phyloP scores from a whole-genome alignment of 257 asterid genomes.

The Fraxinus excelsior region DNA sequence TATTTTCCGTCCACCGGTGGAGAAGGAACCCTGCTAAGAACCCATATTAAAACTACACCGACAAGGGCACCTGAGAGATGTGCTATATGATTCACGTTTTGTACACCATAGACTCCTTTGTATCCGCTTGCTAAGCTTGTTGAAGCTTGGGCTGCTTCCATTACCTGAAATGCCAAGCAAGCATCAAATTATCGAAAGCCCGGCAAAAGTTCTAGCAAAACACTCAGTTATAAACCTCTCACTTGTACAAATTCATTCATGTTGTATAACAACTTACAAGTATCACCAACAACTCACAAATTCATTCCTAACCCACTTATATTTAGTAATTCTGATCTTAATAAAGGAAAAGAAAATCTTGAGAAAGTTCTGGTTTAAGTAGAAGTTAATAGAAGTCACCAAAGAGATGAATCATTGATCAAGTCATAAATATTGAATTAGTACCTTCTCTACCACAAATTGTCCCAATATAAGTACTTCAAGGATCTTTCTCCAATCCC shows the following conservation, averaged over 20 bases:
- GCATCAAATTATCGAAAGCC: background rate
- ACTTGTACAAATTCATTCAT: background rate
- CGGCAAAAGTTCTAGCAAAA: background rate
- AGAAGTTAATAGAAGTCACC: background rate
- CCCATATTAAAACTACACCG: conserved; percentile 87
- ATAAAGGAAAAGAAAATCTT: background rate
- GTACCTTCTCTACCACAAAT: conserved; percentile 89
- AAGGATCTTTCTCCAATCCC: conserved; percentile 99
- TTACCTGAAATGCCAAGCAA: conserved; percentile 54
- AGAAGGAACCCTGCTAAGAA: conserved; percentile 66
- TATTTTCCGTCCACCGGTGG: conserved; percentile 43
- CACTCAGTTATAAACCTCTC: background rate
- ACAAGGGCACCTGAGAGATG: conserved; percentile 94
- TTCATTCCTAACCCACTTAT: background rate
- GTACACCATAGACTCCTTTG: conserved; percentile 55
- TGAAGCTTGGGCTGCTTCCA: conserved; percentile 99
- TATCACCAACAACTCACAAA: background rate
- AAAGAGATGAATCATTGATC: background rate
- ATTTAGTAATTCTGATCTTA: background rate
- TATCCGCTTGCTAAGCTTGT: conserved; percentile 58
- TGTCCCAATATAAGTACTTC: conserved; percentile 95
- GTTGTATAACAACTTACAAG: background rate
- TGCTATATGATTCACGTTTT: conserved; percentile 86
- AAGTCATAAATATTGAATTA: background rate
- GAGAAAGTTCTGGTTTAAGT: background rate